Evolutionary conservation across 768 basidiomycete genomes (phyloP).

Genomic region (Phylloporus arenicola): DNA sequence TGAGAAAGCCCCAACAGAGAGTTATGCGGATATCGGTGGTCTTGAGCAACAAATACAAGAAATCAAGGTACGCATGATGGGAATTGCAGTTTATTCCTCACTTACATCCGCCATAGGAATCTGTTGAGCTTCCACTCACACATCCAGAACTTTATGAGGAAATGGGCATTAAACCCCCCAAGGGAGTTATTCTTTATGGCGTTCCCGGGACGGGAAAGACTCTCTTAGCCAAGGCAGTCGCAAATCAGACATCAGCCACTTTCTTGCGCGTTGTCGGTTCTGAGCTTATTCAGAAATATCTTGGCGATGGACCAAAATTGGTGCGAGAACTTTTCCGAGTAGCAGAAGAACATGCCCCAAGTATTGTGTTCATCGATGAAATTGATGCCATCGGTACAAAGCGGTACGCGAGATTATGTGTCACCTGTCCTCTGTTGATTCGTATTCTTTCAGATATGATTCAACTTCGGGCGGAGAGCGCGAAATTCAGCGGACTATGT

Average conservation of each 20-base stretch:
- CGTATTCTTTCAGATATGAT: slow-evolving; percentile 63
- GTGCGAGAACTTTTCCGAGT: slow-evolving; percentile 96
- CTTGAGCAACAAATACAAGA: slow-evolving; percentile 97
- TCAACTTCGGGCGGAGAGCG: slow-evolving; percentile 98
- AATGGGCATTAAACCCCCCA: slow-evolving; percentile 99
- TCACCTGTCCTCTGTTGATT: slow-evolving; percentile 4
- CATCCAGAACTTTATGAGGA: slow-evolving; percentile 99
- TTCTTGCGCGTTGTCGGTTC: slow-evolving; percentile 97
- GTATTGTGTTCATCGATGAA: slow-evolving; percentile 99
- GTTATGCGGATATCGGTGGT: slow-evolving; percentile 97
- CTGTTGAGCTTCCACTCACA: slow-evolving; percentile 93
- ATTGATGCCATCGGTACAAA: slow-evolving; percentile 99
- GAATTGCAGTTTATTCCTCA: background rate
- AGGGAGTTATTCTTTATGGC: slow-evolving; percentile 98
- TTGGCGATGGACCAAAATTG: slow-evolving; percentile 97
- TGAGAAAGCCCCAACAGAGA: slow-evolving; percentile 98
- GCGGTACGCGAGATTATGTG: slow-evolving; percentile 49
- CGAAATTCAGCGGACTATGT: slow-evolving; percentile 98
- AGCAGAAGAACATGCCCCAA: slow-evolving; percentile 96
- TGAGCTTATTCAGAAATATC: slow-evolving; percentile 98
- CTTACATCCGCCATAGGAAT: slow-evolving; percentile 56
- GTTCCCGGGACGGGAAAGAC: slow-evolving; percentile 99
- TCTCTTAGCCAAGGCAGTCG: slow-evolving; percentile 93
- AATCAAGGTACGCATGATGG: slow-evolving; percentile 69
- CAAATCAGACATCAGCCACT: slow-evolving; percentile 96